These are phyloP conservation scores for Apium graveolens DNA, from an alignment of 129 eudicot genomes.

Conservation along the genomic window DNA sequence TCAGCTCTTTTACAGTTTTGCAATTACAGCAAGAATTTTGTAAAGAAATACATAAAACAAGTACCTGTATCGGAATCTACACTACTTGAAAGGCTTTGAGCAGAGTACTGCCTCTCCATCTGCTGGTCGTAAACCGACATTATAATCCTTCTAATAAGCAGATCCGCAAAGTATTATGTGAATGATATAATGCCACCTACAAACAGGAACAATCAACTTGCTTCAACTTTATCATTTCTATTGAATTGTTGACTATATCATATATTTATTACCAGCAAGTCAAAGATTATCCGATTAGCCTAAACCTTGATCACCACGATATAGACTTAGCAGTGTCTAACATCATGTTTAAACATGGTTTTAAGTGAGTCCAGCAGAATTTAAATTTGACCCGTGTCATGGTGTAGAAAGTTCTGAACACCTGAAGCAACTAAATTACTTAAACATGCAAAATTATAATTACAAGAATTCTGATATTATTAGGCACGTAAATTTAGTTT, in stretches of 20 bases:
- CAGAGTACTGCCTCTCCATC: constrained; percentile 5
- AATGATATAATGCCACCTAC: constrained; percentile 2
- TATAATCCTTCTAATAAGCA: not conserved
- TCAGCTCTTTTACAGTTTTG: not conserved
- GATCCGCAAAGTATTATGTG: not conserved
- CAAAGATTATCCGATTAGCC: not conserved
- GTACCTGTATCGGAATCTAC: constrained; percentile 1
- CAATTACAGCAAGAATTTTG: not conserved
- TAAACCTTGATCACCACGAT: not conserved
- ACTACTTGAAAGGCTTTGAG: not conserved
- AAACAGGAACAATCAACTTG: not conserved
- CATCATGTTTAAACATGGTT: not conserved
- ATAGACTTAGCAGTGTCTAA: not conserved
- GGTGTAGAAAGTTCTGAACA: not conserved
- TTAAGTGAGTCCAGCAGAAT: not conserved
- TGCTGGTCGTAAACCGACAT: not conserved
- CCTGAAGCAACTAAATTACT: not conserved
- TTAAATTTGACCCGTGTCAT: not conserved
- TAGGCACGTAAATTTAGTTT: too few species aligned
- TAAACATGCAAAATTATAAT: not conserved
- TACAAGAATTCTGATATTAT: not conserved
- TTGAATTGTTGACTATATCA: not conserved
- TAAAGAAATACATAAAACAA: not conserved
- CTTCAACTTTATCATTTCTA: not conserved
- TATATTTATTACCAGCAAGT: not conserved